A percentile compares a stretch with the other conserved stretches of the same genome.
These are phyloP conservation scores for Rutstroemia sp. DNA, from an alignment of 2,329 filamentous ascomycete genomes.

Conservation along the genomic window DNA sequence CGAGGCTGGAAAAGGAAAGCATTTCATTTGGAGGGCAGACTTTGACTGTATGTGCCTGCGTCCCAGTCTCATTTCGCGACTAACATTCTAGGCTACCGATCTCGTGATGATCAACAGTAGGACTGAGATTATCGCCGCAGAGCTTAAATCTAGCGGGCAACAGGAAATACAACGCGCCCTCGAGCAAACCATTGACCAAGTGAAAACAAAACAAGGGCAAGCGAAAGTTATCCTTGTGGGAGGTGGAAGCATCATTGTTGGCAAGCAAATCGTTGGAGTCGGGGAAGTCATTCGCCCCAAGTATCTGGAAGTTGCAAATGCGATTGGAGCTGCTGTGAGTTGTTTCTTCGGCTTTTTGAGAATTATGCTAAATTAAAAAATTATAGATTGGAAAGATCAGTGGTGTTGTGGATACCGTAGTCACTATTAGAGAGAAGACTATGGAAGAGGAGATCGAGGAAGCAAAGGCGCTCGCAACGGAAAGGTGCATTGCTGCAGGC, in stretches of 20 bases:
- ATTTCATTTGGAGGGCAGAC: slow-evolving; percentile 45
- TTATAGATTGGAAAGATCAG: slow-evolving; percentile 26
- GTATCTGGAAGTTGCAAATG: slow-evolving; percentile 49
- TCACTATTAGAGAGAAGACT: slow-evolving; percentile 19
- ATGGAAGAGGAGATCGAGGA: slow-evolving; percentile 22
- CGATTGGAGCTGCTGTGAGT: slow-evolving; percentile 50
- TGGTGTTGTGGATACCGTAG: slow-evolving; percentile 23
- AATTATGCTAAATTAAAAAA: background rate
- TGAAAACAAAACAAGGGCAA: slow-evolving; percentile 47
- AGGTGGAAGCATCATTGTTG: slow-evolving; percentile 45
- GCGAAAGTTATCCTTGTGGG: slow-evolving; percentile 49
- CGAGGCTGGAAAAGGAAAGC: slow-evolving; percentile 40
- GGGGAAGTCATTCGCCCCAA: slow-evolving; percentile 43
- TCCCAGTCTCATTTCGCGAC: slow-evolving; percentile 5
- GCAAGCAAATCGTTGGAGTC: slow-evolving; percentile 41
- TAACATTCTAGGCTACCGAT: slow-evolving; percentile 30
- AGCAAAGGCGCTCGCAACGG: slow-evolving; percentile 19
- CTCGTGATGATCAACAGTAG: slow-evolving; percentile 11
- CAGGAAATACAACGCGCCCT: slow-evolving; percentile 35
- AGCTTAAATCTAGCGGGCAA: slow-evolving; percentile 14
- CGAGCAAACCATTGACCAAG: slow-evolving; percentile 45
- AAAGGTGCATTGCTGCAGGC: slow-evolving; percentile 24
- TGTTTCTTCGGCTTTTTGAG: background rate
- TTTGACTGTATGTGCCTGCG: slow-evolving; percentile 40
- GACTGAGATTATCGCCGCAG: slow-evolving; percentile 9